Percentiles rank a stretch among this genome's conserved stretches.
Conservation (phyloP, 805 yeast species). For the Yamadazyma kitorensis region DNA sequence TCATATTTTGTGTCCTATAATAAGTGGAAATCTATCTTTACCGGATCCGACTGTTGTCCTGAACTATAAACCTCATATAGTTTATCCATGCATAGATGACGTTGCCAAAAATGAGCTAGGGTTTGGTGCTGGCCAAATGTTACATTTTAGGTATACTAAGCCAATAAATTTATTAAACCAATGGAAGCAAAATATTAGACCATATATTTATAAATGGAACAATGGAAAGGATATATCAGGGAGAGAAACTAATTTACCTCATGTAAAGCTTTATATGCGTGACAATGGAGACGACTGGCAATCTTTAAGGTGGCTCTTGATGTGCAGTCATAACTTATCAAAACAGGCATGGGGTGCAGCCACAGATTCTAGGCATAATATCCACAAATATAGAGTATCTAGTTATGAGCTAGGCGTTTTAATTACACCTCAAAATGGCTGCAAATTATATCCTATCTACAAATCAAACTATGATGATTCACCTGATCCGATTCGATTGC, state of each 20-base stretch:
- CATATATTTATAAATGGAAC: slow-evolving; percentile 48
- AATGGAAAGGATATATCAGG: slow-evolving; percentile 20
- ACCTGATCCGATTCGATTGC: slow-evolving; percentile 43
- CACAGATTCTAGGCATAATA: slow-evolving; percentile 12
- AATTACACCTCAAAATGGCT: slow-evolving; percentile 14
- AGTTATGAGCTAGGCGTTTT: slow-evolving; percentile 42
- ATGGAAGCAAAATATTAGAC: slow-evolving; percentile 31
- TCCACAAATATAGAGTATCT: slow-evolving; percentile 23
- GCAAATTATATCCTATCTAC: slow-evolving; percentile 42
- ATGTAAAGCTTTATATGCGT: slow-evolving; percentile 64
- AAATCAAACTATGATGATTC: slow-evolving; percentile 28
- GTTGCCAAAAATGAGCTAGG: slow-evolving; percentile 43
- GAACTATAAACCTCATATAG: slow-evolving; percentile 32
- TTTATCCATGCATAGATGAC: slow-evolving; percentile 46
- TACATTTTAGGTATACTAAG: slow-evolving; percentile 42
- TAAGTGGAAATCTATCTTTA: slow-evolving; percentile 18
- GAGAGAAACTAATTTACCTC: slow-evolving; percentile 49
- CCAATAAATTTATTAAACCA: slow-evolving; percentile 1
- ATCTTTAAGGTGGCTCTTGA: slow-evolving; percentile 62
- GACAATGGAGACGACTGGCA: slow-evolving; percentile 49
- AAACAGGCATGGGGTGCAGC: slow-evolving; percentile 76
- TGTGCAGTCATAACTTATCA: slow-evolving; percentile 75
- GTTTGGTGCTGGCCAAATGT: slow-evolving; percentile 46
- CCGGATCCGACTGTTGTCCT: slow-evolving; percentile 24
- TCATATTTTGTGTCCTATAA: slow-evolving; percentile 44